Conservation (phyloP, 331 rosid species). For the Stylosanthes scabra region DNA sequence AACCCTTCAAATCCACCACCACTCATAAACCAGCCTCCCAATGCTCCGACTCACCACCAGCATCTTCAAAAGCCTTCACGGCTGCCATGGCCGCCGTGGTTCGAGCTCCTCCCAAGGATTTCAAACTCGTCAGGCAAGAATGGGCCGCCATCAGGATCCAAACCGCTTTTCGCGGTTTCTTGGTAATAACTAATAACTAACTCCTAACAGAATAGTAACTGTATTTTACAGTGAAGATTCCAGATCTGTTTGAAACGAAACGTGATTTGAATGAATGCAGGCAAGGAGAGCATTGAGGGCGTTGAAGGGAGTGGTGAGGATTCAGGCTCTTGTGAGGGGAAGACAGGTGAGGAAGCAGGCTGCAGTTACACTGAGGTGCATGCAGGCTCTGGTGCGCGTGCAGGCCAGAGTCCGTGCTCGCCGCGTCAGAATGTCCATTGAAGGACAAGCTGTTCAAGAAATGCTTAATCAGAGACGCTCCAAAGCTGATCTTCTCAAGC, state of each 20-base stretch:
- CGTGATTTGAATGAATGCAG: constrained; percentile 37
- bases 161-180: constrained; percentile 91
- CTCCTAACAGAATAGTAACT: too few species aligned
- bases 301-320: constrained; percentile 93
- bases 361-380: constrained; percentile 94
- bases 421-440: constrained; percentile 88
- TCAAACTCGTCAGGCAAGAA: constrained; percentile 74
- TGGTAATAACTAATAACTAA: constrained; percentile 57
- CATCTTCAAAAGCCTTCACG: constrained; percentile 53
- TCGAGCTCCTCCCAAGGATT: constrained; percentile 89
- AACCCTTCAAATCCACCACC: constrained; percentile 72
- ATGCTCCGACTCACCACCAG: constrained; percentile 74
- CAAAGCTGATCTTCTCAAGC: constrained; percentile 74
- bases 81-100: constrained; percentile 88
- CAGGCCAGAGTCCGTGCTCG: constrained; percentile 97
- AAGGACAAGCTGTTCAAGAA: constrained; percentile 93
- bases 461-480: constrained; percentile 67
- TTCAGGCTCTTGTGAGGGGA: constrained; percentile 96
- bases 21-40: constrained; percentile 72
- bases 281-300: constrained; percentile 98
- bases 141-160: constrained; percentile 97
- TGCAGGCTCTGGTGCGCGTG: constrained; percentile 98
- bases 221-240: not conserved
- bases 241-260: too few species aligned
- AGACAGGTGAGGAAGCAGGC: constrained; percentile 98